phyloP scores from a whole-genome alignment of 805 yeast genomes.

The Candida parachauliodes region DNA sequence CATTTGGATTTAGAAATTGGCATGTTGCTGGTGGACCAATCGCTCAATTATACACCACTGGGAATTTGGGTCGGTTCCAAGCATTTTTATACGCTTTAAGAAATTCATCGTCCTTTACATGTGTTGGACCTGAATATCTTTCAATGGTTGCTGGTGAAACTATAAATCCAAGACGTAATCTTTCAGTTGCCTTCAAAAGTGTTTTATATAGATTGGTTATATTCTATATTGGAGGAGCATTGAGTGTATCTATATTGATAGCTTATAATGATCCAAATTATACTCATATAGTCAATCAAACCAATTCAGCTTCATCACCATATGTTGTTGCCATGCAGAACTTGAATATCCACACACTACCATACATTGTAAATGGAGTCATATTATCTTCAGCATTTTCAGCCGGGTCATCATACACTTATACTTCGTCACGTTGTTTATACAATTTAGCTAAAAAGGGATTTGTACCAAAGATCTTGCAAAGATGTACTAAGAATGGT shows the following conservation, averaged over 20 bases:
- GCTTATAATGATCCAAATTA: slow-evolving; percentile 31
- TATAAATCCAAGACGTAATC: slow-evolving; percentile 36
- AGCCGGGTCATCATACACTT: slow-evolving; percentile 34
- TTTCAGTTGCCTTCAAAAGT: slow-evolving; percentile 39
- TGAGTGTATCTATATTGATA: slow-evolving; percentile 33
- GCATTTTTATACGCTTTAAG: slow-evolving; percentile 39
- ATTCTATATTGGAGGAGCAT: slow-evolving; percentile 36
- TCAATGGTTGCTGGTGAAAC: slow-evolving; percentile 45
- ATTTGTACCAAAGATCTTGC: slow-evolving; percentile 30
- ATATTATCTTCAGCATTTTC: slow-evolving; percentile 35
- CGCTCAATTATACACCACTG: slow-evolving; percentile 34
- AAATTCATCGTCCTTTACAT: slow-evolving; percentile 20
- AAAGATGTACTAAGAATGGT: slow-evolving; percentile 30
- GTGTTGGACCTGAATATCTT: slow-evolving; percentile 44
- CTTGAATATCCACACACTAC: slow-evolving; percentile 34
- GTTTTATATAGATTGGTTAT: slow-evolving; percentile 36
- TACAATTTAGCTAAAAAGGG: slow-evolving; percentile 35
- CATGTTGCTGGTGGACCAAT: slow-evolving; percentile 31
- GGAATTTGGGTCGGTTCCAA: slow-evolving; percentile 36
- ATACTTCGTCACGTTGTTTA: slow-evolving; percentile 33
- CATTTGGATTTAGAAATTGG: slow-evolving; percentile 36
- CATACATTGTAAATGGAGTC: slow-evolving; percentile 31
- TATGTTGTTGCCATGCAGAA: slow-evolving; percentile 35
- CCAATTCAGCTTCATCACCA: slow-evolving; percentile 23
- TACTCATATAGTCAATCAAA: slow-evolving; percentile 27